Evolutionary conservation across 352 stramenopile genomes (phyloP).

Genomic region (Blastocystis sp.): DNA sequence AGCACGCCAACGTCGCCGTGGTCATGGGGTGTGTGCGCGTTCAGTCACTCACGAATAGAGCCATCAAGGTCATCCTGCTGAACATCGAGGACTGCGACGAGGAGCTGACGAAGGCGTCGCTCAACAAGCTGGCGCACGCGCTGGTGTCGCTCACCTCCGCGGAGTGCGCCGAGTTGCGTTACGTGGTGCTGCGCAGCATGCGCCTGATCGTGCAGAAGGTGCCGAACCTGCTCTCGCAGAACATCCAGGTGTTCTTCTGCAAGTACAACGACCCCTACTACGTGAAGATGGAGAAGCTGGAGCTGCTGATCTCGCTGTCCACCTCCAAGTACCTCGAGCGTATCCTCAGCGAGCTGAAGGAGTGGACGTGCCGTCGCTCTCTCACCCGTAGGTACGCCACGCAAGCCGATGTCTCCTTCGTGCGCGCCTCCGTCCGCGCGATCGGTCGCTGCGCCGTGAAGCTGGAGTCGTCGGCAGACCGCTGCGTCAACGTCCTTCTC

Average conservation of each 20-base stretch:
- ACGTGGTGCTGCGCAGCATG: conserved; percentile 97
- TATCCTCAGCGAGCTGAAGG: conserved; percentile 95
- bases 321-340: conserved; percentile 97
- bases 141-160: conserved; percentile 94
- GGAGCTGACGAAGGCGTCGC: conserved; percentile 49
- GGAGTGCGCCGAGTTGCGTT: conserved; percentile 96
- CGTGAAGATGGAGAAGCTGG: conserved; percentile 98
- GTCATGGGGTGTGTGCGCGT: conserved; percentile 83
- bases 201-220: conserved; percentile 98
- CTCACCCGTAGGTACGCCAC: conserved; percentile 82
- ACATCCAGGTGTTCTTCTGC: conserved; percentile 94
- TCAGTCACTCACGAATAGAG: conserved; percentile 75
- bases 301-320: conserved; percentile 98
- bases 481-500: conserved; percentile 97
- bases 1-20: conserved; percentile 97
- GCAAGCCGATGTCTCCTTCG: conserved; percentile 98
- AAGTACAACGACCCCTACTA: conserved; percentile 99
- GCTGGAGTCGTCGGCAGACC: conserved; percentile 93
- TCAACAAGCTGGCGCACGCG: conserved; percentile 91
- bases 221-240: conserved; percentile 91
- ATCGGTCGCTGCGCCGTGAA: conserved; percentile 97
- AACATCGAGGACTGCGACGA: conserved; percentile 88
- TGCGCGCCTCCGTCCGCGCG: conserved; percentile 92
- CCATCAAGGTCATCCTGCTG: conserved; percentile 94
- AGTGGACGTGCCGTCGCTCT: conserved; percentile 79